These are phyloP conservation scores for Candida xyloterini DNA, from an alignment of 805 yeast genomes.

Conservation along the genomic window DNA sequence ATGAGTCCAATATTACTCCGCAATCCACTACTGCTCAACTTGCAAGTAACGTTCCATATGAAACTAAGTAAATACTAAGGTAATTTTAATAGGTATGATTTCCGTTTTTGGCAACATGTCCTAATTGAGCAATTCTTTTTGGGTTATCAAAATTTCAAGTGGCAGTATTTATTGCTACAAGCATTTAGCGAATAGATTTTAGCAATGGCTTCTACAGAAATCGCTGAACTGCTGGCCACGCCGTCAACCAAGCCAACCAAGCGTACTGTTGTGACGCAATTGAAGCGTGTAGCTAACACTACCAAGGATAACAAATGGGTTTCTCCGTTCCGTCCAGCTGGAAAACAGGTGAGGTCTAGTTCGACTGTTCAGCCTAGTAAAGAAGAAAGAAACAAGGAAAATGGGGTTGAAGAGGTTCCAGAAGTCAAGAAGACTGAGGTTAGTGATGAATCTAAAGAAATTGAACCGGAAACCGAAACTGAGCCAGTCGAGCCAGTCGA, in stretches of 20 bases:
- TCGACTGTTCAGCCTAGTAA: conserved; percentile 1
- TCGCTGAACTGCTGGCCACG: conserved; percentile 18
- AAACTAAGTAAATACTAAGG: conserved; percentile 16
- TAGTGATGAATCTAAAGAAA: conserved; percentile 7
- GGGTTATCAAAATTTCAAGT: conserved; percentile 15
- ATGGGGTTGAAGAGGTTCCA: conserved; percentile 1
- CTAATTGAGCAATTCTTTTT: conserved; percentile 16
- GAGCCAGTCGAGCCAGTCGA: conserved; percentile 21
- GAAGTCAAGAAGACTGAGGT: not conserved
- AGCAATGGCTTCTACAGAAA: conserved; percentile 21
- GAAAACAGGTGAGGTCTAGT: conserved; percentile 8
- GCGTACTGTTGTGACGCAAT: conserved; percentile 18
- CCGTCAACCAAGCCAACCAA: conserved; percentile 9
- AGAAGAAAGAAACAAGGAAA: not conserved
- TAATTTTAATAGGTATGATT: conserved; percentile 1
- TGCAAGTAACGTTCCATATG: conserved; percentile 27
- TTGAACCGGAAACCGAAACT: conserved; percentile 16
- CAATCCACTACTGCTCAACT: conserved; percentile 13
- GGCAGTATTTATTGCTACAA: conserved; percentile 13
- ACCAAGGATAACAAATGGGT: conserved; percentile 23
- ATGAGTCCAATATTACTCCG: conserved; percentile 15
- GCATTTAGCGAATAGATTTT: not conserved
- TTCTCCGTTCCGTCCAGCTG: conserved; percentile 29
- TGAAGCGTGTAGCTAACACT: conserved; percentile 20
- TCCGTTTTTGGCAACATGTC: conserved; percentile 16